Percentiles rank a stretch among this genome's conserved stretches.
Conservation (phyloP, 257 asterid species). For the Nemophila menziesii region DNA sequence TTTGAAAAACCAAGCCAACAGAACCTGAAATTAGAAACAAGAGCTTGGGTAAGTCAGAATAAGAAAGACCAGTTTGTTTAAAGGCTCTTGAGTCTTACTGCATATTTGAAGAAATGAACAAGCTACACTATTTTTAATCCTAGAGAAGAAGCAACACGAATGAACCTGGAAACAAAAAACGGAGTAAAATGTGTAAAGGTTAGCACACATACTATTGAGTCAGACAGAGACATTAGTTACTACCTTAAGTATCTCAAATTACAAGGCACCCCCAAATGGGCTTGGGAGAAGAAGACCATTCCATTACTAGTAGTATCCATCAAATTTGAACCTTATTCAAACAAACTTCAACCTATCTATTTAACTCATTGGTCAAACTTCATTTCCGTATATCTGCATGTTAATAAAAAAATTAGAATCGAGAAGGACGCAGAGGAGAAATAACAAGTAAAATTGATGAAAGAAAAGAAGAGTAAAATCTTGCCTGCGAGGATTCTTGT, state of each 20-base stretch:
- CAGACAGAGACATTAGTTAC: not conserved
- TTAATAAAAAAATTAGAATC: not conserved
- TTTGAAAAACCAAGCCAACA: constrained; percentile 22
- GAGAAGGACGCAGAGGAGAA: too few species aligned
- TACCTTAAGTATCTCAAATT: constrained; percentile 55
- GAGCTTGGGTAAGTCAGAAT: constrained; percentile 2
- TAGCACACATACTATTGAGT: not conserved
- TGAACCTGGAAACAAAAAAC: constrained; percentile 23
- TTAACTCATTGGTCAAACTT: constrained; percentile 65
- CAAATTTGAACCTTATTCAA: constrained; percentile 49
- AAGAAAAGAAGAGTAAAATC: not conserved
- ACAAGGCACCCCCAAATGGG: constrained; percentile 72
- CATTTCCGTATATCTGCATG: constrained; percentile 89
- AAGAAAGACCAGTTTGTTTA: not conserved
- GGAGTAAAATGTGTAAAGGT: not conserved
- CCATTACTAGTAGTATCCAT: constrained; percentile 40
- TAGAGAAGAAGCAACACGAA: constrained; percentile 48
- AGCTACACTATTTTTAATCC: constrained; percentile 49
- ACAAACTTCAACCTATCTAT: constrained; percentile 22
- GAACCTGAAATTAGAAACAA: constrained; percentile 18
- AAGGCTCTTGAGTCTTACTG: constrained; percentile 19
- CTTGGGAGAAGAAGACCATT: constrained; percentile 52
- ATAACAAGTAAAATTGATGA: too few species aligned
- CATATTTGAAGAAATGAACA: constrained; percentile 42
- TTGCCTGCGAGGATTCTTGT: constrained; percentile 85